Evolutionary conservation across 495 filamentous ascomycete genomes (phyloP).

Genomic region (Neurospora africana): DNA sequence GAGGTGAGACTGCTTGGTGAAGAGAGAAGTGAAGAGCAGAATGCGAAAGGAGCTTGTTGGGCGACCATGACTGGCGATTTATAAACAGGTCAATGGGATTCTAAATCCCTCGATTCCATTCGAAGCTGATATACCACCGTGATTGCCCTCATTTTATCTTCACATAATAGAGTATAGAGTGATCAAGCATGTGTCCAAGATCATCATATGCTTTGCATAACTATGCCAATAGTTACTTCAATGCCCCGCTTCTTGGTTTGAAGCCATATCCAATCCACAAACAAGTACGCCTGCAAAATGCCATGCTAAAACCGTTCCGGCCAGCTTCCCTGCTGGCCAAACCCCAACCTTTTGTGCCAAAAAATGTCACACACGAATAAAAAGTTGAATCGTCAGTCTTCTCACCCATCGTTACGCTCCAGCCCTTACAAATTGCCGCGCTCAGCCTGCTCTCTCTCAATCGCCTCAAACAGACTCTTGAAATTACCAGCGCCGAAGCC

Average conservation of each 20-base stretch:
- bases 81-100: neutral
- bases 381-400: neutral
- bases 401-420: neutral
- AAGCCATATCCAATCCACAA: neutral
- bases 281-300: neutral
- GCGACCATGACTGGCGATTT: neutral
- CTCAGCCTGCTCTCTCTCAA: conserved; percentile 78
- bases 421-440: conserved; percentile 58
- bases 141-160: neutral
- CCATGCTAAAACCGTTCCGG: neutral
- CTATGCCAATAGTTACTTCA: neutral
- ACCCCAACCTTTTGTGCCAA: neutral
- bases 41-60: neutral
- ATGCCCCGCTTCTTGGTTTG: neutral
- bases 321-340: neutral
- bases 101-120: neutral
- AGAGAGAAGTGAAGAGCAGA: neutral
- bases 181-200: neutral
- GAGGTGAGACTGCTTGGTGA: neutral
- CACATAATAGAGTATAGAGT: too few relatives aligned
- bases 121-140: neutral
- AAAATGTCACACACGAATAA: neutral
- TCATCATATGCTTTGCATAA: neutral
- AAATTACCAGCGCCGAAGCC: conserved; percentile 95
- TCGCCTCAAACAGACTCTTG: conserved; percentile 84